Conservation (phyloP, 2,329 filamentous ascomycete species). For the Diaporthe ilicicola region DNA sequence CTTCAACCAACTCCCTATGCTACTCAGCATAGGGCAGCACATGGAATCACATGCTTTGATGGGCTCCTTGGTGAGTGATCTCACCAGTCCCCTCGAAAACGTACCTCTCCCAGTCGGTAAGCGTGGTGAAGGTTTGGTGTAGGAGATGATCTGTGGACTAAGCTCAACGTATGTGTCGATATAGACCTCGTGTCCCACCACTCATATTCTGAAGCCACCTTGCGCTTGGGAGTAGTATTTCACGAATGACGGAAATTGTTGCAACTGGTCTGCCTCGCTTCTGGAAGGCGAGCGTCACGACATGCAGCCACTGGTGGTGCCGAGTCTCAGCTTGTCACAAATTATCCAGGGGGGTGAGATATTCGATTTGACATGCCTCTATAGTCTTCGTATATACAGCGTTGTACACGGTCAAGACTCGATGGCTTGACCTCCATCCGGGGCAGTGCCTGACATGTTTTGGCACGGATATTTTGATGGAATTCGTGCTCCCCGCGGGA, state of each 20-base stretch:
- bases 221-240: neutral
- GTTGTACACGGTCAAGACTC: slow-evolving; percentile 3
- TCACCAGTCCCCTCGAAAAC: neutral
- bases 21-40: neutral
- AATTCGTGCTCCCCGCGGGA: neutral
- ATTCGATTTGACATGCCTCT: neutral
- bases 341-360: neutral
- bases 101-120: neutral
- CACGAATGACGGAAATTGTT: neutral
- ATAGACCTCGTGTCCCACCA: neutral
- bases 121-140: neutral
- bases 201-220: neutral
- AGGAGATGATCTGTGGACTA: neutral
- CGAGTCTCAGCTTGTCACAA: neutral
- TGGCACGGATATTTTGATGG: neutral
- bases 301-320: neutral
- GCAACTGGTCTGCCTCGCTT: neutral
- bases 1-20: neutral
- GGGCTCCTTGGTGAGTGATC: neutral
- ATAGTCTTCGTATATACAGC: slow-evolving; percentile 20
- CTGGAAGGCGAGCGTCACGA: neutral
- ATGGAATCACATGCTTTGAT: neutral
- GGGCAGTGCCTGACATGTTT: neutral
- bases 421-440: neutral
- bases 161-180: too few species aligned